Evolutionary conservation across 768 basidiomycete genomes (phyloP).

Genomic region (Calocybe cyanea): DNA sequence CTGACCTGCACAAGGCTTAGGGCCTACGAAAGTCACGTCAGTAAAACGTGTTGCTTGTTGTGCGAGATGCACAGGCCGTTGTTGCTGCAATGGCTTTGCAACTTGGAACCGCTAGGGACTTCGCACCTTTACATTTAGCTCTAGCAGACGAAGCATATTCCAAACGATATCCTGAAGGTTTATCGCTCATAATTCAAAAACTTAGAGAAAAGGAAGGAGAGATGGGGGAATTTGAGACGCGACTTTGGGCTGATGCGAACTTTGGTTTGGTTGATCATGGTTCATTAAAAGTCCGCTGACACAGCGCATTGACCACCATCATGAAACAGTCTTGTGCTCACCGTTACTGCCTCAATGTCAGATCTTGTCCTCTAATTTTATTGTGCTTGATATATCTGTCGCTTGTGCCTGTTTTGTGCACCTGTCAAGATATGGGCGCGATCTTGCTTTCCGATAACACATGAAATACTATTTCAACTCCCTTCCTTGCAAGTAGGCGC

Average conservation of each 20-base stretch:
- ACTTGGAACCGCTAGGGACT: conserved; percentile 2
- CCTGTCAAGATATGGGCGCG: too few relatives aligned
- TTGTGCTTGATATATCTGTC: too few relatives aligned
- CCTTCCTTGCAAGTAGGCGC: too few relatives aligned
- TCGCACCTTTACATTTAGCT: conserved; percentile 76
- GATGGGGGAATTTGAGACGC: conserved; percentile 26
- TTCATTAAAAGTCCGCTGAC: conserved; percentile 44
- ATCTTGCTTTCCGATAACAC: too few relatives aligned
- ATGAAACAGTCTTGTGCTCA: conserved; percentile 18
- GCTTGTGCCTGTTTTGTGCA: too few relatives aligned
- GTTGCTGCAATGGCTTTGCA: conserved; percentile 10
- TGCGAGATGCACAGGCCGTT: conserved; percentile 18
- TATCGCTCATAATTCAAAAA: conserved; percentile 36
- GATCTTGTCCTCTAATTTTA: background rate
- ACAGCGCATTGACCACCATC: conserved; percentile 44
- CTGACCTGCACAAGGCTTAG: conserved; percentile 73
- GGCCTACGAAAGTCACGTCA: conserved; percentile 43
- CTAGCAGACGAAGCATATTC: conserved; percentile 69
- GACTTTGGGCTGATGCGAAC: conserved; percentile 25
- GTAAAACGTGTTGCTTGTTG: conserved; percentile 16
- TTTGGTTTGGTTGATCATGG: conserved; percentile 23
- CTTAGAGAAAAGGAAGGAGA: conserved; percentile 19
- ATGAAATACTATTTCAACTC: too few relatives aligned
- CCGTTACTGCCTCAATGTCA: background rate
- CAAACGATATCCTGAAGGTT: conserved; percentile 67